Evolutionary conservation across 2,329 filamentous ascomycete species (phyloP).

Genomic region (Penicillium expansum): DNA sequence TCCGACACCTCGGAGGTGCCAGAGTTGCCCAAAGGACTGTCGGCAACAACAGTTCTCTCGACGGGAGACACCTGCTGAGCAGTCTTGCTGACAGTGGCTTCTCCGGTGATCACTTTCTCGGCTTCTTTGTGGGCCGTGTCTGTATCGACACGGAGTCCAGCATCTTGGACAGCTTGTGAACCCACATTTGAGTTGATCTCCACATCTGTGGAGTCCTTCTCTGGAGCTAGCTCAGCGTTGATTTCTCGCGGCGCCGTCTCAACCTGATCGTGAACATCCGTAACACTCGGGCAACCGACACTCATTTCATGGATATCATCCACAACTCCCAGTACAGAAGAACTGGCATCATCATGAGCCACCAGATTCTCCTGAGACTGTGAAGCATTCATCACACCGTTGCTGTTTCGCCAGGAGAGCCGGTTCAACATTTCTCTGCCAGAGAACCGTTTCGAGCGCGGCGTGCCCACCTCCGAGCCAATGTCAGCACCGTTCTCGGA

Average conservation of each 20-base stretch:
- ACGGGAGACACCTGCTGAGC: neutral
- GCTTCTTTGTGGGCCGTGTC: neutral
- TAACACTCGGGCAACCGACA: slow-evolving; percentile 18
- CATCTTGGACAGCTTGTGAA: neutral
- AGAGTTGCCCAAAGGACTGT: neutral
- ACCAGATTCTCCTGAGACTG: slow-evolving; percentile 38
- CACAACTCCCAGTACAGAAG: slow-evolving; percentile 27
- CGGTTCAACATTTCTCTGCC: slow-evolving; percentile 28
- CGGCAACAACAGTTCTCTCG: neutral
- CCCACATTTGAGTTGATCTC: neutral
- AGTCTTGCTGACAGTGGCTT: neutral
- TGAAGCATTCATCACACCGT: slow-evolving; percentile 20
- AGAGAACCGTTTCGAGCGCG: slow-evolving; percentile 32
- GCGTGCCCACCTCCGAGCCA: slow-evolving; percentile 33
- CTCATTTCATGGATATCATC: slow-evolving; percentile 25
- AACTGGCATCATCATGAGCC: slow-evolving; percentile 17
- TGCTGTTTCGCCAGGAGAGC: slow-evolving; percentile 25
- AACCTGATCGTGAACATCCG: neutral
- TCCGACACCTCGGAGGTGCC: neutral
- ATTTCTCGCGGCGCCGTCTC: neutral
- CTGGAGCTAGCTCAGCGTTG: neutral
- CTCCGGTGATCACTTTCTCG: neutral
- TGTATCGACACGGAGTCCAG: neutral
- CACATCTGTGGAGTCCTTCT: neutral
- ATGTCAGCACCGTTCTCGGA: slow-evolving; percentile 66